Conservation (phyloP, 371 early-diverging fungal genomes). For the Haplosporangium sp. region DNA sequence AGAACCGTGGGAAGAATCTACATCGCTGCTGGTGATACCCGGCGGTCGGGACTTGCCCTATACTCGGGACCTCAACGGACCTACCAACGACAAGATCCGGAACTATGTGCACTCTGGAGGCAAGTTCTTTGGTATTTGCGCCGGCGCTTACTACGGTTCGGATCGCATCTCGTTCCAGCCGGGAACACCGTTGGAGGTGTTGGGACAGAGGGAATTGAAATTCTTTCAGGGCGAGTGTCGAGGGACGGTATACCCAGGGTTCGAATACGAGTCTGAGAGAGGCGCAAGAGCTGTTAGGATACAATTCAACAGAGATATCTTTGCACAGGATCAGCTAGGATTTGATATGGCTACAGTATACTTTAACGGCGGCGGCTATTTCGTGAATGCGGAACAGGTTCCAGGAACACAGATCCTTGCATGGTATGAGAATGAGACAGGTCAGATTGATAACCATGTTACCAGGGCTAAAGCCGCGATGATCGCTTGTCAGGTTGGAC, state of each 20-base stretch:
- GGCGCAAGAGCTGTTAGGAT: constrained; percentile 61
- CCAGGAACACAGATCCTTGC: constrained; percentile 64
- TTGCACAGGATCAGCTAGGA: constrained; percentile 14
- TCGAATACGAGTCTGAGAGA: constrained; percentile 81
- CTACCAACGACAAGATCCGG: constrained; percentile 70
- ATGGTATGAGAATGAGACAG: constrained; percentile 57
- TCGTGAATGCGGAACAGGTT: constrained; percentile 64
- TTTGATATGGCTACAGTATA: constrained; percentile 59
- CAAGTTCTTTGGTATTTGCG: constrained; percentile 91
- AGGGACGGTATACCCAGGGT: constrained; percentile 83
- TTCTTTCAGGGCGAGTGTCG: constrained; percentile 79
- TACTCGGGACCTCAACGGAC: constrained; percentile 71
- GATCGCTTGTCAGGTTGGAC: constrained; percentile 68
- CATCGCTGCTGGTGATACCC: constrained; percentile 87
- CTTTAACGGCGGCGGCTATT: constrained; percentile 88
- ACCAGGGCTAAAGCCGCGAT: constrained; percentile 55
- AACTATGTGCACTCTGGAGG: constrained; percentile 86
- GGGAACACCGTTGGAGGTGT: constrained; percentile 71
- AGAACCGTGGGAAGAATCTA: constrained; percentile 90
- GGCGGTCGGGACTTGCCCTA: constrained; percentile 93
- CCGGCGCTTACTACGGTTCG: constrained; percentile 91
- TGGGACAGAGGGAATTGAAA: constrained; percentile 77
- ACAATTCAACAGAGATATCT: constrained; percentile 13
- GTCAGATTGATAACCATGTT: constrained; percentile 20
- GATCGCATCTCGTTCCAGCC: constrained; percentile 82